Percentiles rank a stretch among this genome's conserved stretches.
phyloP scores from a whole-genome alignment of 2,329 filamentous ascomycete genomes.

The Colletotrichum kahawae region DNA sequence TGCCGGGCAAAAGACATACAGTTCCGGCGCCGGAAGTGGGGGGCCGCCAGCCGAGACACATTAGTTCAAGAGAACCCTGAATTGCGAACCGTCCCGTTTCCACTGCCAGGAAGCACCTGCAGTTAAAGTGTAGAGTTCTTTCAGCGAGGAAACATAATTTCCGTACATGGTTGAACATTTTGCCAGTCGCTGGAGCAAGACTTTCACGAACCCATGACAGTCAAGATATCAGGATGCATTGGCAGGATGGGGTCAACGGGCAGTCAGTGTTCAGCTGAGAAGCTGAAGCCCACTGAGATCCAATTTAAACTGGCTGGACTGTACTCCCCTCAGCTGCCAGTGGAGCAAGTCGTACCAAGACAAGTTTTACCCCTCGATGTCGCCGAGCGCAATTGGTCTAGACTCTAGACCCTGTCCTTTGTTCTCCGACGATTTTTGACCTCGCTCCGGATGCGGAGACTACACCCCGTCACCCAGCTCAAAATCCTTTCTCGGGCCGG shows the following conservation, averaged over 20 bases:
- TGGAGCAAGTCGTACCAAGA: not conserved
- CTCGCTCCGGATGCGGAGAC: not conserved
- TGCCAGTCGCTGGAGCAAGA: not conserved
- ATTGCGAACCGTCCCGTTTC: not conserved
- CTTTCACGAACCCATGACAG: not conserved
- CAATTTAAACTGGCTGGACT: not conserved
- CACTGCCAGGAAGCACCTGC: not conserved
- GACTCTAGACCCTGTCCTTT: not conserved
- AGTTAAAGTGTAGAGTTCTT: not conserved
- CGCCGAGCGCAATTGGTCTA: not conserved
- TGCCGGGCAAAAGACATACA: not conserved
- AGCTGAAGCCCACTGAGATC: not conserved
- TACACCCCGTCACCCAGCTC: not conserved
- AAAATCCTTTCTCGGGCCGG: not conserved
- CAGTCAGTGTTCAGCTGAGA: not conserved
- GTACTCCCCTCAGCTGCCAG: not conserved
- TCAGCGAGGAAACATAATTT: not conserved
- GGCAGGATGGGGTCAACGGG: not conserved
- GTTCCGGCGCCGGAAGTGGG: not conserved
- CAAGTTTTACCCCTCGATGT: not conserved
- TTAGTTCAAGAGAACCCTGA: not conserved
- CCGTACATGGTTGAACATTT: fast-evolving
- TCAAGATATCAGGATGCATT: not conserved
- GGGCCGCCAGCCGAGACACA: not conserved
- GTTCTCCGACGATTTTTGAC: not conserved